These are phyloP conservation scores for Epichloe typhina DNA, from an alignment of 2,329 filamentous ascomycete species.

Conservation along the genomic window DNA sequence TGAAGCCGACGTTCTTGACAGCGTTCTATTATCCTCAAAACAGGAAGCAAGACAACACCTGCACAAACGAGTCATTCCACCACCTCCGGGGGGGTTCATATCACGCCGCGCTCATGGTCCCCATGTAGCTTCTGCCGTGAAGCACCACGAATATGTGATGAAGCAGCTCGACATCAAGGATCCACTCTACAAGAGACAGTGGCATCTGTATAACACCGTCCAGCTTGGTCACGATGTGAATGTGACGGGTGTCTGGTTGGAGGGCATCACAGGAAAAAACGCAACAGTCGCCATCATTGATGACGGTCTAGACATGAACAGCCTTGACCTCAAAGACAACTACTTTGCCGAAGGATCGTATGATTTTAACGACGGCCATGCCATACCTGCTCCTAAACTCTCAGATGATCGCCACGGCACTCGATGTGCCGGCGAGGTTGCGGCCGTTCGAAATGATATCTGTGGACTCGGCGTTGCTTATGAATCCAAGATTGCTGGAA, in stretches of 20 bases:
- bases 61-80: slow-evolving; percentile 37
- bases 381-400: slow-evolving; percentile 70
- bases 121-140: slow-evolving; percentile 30
- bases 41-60: slow-evolving; percentile 39
- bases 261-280: slow-evolving; percentile 81
- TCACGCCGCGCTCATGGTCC: slow-evolving; percentile 7
- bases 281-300: slow-evolving; percentile 89
- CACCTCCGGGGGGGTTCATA: slow-evolving; percentile 18
- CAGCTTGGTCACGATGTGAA: slow-evolving; percentile 86
- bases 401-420: slow-evolving; percentile 85
- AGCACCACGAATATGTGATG: slow-evolving; percentile 47
- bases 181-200: slow-evolving; percentile 87
- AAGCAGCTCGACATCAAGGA: slow-evolving; percentile 62
- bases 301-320: slow-evolving; percentile 92
- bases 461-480: slow-evolving; percentile 96
- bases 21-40: slow-evolving; percentile 69
- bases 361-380: slow-evolving; percentile 81
- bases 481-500: slow-evolving; percentile 76
- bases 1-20: slow-evolving; percentile 50
- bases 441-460: slow-evolving; percentile 80
- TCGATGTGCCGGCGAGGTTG: slow-evolving; percentile 85
- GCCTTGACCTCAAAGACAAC: slow-evolving; percentile 80
- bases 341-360: slow-evolving; percentile 89
- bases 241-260: slow-evolving; percentile 83
- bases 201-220: slow-evolving; percentile 81